Evolutionary conservation across 2,329 filamentous ascomycete genomes (phyloP), one percentile per base, ranked within the genome.

Genomic region (Calonectria crousiana): DNA sequence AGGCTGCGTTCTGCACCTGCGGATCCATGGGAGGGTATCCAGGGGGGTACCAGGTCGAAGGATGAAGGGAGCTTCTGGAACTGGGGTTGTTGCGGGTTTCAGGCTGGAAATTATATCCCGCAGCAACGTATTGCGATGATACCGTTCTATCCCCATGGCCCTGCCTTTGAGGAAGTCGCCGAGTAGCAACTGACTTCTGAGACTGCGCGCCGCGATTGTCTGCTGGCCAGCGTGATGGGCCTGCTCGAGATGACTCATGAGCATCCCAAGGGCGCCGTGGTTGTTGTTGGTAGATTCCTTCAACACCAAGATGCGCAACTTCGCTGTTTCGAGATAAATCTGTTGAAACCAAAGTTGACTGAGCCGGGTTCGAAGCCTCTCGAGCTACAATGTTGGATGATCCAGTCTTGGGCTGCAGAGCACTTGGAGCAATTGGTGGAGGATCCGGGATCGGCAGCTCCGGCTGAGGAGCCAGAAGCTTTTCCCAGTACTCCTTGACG

Each of bases 401-500:
- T 18, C 6, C n/a, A 0, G n/a, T 26, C 6, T 38, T 8, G 5
- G 20, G 34, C 13, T 23, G 56, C 4, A 32, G 11, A 60, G 13
- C 56, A 23, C 34, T 16, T 2, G 34, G 56, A 20, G n/a, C 32
- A 18, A 26, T 11, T 6, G 56, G 34, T 16, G 20, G 13, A 8
- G 32, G 36, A 28, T 38, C n/a, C 16, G 14, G 56, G 9, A 62
- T 41, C 6, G 56, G 56, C 3, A 16, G 56, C 14, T 62, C 56
- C 6, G 30, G 18, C 26, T 64, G 23, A 28, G 77, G 77, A 6
- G 38, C 9, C 20, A 73, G 26, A 14, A 81, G 69, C 2, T 6
- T 9, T 0, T 74, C 28, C 81, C 81, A 83, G 56, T 77, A 83
- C 18, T 16, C 2, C 13, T 38, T 58, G 41, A 76, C 65, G 5